Conservation (phyloP, 345 rosid species). For the Garcia nutans region DNA sequence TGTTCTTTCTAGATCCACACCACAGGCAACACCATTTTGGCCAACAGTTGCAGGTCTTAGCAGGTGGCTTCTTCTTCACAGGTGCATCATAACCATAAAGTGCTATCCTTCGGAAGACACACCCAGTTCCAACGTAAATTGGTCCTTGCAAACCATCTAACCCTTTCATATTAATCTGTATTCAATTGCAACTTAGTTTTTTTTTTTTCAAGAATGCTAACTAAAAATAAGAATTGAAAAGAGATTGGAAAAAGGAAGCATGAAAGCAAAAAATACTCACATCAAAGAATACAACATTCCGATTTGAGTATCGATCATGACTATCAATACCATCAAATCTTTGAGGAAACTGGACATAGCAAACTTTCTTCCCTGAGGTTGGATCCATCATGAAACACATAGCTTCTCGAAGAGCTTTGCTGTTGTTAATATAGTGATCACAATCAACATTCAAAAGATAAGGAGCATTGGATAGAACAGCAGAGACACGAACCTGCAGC, state of each 20-base stretch:
- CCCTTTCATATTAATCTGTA: constrained; percentile 98
- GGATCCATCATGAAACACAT: constrained; percentile 99
- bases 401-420: constrained; percentile 94
- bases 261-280: constrained; percentile 44
- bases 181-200: constrained; percentile 12
- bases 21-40: constrained; percentile 87
- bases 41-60: constrained; percentile 94
- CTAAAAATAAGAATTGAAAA: background rate
- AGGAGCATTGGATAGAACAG: constrained; percentile 92
- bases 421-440: constrained; percentile 93
- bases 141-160: constrained; percentile 99
- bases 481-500: constrained; percentile 80
- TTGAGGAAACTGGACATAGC: constrained; percentile 99
- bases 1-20: constrained; percentile 74
- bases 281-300: constrained; percentile 93
- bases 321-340: constrained; percentile 98
- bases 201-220: background rate
- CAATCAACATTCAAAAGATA: constrained; percentile 88
- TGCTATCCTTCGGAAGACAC: constrained; percentile 94
- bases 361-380: constrained; percentile 78
- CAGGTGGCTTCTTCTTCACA: constrained; percentile 76
- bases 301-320: constrained; percentile 91
- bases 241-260: background rate
- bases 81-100: constrained; percentile 95
- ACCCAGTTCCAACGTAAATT: constrained; percentile 93